Evolutionary conservation across 2,329 filamentous ascomycete genomes (phyloP).

Genomic region (Dissoconium aciculare): DNA sequence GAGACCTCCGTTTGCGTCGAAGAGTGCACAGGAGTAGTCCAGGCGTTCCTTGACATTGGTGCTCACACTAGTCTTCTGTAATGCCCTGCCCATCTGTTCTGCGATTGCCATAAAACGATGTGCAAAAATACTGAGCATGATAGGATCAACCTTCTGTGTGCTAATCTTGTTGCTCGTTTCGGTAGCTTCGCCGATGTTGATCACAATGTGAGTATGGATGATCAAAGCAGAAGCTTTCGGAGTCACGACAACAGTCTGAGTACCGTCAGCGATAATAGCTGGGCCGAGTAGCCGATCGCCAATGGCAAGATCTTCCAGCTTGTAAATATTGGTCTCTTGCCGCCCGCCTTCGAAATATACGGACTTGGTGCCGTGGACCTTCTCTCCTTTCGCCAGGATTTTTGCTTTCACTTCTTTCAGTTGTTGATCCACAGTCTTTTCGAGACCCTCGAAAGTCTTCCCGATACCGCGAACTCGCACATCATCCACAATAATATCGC

Average conservation of each 20-base stretch:
- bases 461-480: slow-evolving; percentile 78
- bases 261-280: slow-evolving; percentile 73
- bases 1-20: slow-evolving; percentile 58
- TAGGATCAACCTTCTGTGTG: slow-evolving; percentile 52
- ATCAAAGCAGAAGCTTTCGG: slow-evolving; percentile 62
- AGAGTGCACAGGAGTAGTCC: slow-evolving; percentile 71
- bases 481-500: slow-evolving; percentile 82
- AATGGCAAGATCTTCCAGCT: slow-evolving; percentile 56
- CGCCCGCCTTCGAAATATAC: slow-evolving; percentile 80
- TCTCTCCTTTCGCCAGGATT: slow-evolving; percentile 41
- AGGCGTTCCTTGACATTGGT: slow-evolving; percentile 71
- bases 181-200: slow-evolving; percentile 52
- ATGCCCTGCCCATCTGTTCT: slow-evolving; percentile 65
- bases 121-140: slow-evolving; percentile 63
- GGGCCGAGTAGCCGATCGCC: slow-evolving; percentile 64
- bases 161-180: slow-evolving; percentile 34
- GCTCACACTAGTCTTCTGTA: slow-evolving; percentile 67
- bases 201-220: slow-evolving; percentile 75
- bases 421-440: slow-evolving; percentile 74
- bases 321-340: slow-evolving; percentile 65
- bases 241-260: slow-evolving; percentile 82
- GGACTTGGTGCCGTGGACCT: slow-evolving; percentile 48
- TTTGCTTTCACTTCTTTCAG: slow-evolving; percentile 52
- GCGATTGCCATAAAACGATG: slow-evolving; percentile 77
- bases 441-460: slow-evolving; percentile 66